Evolutionary conservation across 2,329 filamentous ascomycete genomes (phyloP).

Genomic region (Ophiostoma novo-ulmi): DNA sequence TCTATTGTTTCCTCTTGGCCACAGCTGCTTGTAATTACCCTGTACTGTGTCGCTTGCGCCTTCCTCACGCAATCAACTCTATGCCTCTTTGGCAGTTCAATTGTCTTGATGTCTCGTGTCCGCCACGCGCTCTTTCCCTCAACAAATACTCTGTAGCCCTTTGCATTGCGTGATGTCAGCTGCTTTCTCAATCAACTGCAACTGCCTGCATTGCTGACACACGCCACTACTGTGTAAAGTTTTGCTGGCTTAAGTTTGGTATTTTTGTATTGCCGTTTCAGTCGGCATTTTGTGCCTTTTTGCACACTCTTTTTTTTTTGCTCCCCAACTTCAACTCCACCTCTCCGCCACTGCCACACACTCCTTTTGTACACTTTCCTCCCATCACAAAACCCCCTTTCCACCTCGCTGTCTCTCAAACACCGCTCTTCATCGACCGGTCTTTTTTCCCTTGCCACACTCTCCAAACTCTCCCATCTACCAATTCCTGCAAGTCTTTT

Average conservation of each 20-base stretch:
- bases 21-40: background rate
- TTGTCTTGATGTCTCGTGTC: too few species aligned
- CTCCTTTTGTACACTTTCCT: conserved; percentile 15
- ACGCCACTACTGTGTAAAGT: background rate
- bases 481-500: background rate
- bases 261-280: background rate
- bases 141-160: too few species aligned
- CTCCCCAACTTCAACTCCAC: background rate
- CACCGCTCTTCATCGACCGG: background rate
- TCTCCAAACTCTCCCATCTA: conserved; percentile 11
- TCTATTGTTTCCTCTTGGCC: background rate
- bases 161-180: too few species aligned
- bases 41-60: background rate
- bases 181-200: too few species aligned
- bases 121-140: too few species aligned
- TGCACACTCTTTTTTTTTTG: conserved; percentile 2
- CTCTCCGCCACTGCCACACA: conserved; percentile 16
- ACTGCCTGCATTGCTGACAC: background rate
- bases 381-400: conserved; percentile 11
- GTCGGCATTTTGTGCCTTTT: background rate
- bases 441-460: background rate
- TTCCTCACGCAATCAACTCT: background rate
- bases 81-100: background rate
- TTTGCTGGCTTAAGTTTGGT: background rate
- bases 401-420: too few species aligned